Evolutionary conservation across 768 basidiomycete species (phyloP), one percentile per base, ranked within the genome.

Genomic region (Amanita phalloides): DNA sequence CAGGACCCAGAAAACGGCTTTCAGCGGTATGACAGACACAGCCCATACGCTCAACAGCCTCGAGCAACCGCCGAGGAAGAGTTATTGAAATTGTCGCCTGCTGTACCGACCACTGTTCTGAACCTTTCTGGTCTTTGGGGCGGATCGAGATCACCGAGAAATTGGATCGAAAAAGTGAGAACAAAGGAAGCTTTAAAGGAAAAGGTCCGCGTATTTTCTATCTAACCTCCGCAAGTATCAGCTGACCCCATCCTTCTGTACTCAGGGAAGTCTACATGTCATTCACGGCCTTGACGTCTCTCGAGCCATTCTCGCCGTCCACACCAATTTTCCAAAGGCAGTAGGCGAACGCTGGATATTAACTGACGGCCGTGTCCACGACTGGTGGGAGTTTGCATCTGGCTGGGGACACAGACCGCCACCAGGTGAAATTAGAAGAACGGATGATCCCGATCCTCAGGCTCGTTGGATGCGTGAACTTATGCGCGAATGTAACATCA

Each of bases 331-430:
- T 46, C 48, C 55, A 26, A 70, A 68, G 41, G 73, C 78, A 1
- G 55, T 61, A 3, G 79, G 78, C 0, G 69, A 80, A 58, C 70
- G 80, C 5, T 81, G 78, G 79, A 58, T 81, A 3, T 60, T 81
- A 32, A 78, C 75, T 2, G 78, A 81, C 54, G 68, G 67, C 17
- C 71, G 77, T 6, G 72, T 79, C 36, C 80, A 82, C 58, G 82
- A 84, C 60, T 84, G 81, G 81, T 84, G 80, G 80, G 78, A 82
- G 56, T 66, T 82, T 3, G 77, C 75, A 1, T 73, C 73, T 5
- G 73, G 76, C 3, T 82, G 79, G 79, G 77, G 73, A 0, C 53
- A 62, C 10, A 36, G 10, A n/a, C 17, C 17, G 38, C 45, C 38
- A 13, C 4, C 30, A 25, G 32, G 48, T n/a, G 25, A 23, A 7